Percentiles rank a stretch among this genome's conserved stretches.
Evolutionary conservation across 306 rosid species (phyloP).

Genomic region (Prinsepia uniflora): DNA sequence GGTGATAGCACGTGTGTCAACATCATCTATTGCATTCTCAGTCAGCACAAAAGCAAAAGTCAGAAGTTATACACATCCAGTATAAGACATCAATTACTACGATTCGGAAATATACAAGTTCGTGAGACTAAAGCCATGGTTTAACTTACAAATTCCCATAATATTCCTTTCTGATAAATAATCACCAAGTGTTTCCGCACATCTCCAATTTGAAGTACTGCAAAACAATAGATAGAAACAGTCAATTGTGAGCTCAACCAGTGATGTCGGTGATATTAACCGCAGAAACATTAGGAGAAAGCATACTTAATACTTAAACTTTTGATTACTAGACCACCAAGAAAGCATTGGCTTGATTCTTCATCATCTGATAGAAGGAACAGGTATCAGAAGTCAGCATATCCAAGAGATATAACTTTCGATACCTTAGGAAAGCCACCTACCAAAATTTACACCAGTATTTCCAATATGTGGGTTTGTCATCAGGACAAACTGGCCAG

Average conservation of each 20-base stretch:
- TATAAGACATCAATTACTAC: background rate
- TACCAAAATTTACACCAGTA: slow-evolving; percentile 85
- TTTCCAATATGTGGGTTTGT: slow-evolving; percentile 95
- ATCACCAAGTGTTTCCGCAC: slow-evolving; percentile 57
- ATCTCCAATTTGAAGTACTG: slow-evolving; percentile 96
- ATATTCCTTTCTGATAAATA: slow-evolving; percentile 77
- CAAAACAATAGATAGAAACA: slow-evolving; percentile 21
- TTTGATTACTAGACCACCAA: slow-evolving; percentile 79
- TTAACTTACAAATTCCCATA: slow-evolving; percentile 96
- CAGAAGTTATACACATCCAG: slow-evolving; percentile 1
- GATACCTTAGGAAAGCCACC: slow-evolving; percentile 17
- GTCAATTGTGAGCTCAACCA: slow-evolving; percentile 10
- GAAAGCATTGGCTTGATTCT: slow-evolving; percentile 76
- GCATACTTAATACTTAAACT: slow-evolving; percentile 72
- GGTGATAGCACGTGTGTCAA: slow-evolving; percentile 91
- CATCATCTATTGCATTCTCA: slow-evolving; percentile 66
- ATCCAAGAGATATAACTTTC: slow-evolving; percentile 13
- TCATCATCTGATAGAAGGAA: slow-evolving; percentile 62
- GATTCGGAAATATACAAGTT: background rate
- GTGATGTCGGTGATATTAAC: background rate
- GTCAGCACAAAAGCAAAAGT: slow-evolving; percentile 20
- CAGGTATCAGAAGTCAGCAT: slow-evolving; percentile 7
- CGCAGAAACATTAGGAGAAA: slow-evolving; percentile 12
- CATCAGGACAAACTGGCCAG: slow-evolving; percentile 95
- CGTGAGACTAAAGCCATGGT: background rate